Conservation (phyloP, 2,329 filamentous ascomycete species). For the Diatrype stigma region DNA sequence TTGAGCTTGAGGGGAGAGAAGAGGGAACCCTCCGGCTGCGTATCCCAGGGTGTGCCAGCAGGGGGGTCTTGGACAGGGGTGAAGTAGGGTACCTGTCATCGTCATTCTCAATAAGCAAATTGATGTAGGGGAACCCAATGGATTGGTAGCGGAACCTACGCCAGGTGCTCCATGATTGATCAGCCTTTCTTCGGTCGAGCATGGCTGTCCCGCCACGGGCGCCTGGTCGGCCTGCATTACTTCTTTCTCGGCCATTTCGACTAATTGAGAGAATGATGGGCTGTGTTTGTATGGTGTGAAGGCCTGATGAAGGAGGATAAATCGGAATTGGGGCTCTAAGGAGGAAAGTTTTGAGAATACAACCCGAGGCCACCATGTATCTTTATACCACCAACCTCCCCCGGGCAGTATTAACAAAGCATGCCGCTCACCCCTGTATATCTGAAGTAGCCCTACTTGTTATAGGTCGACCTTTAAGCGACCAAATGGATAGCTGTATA, state of each 20-base stretch:
- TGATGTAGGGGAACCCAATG: background rate
- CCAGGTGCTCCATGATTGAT: constrained; percentile 17
- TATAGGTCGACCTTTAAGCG: no score
- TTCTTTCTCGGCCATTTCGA: constrained; percentile 10
- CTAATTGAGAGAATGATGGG: background rate
- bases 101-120: background rate
- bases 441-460: no score
- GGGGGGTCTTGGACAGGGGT: constrained; percentile 18
- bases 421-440: no score
- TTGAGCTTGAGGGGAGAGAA: constrained; percentile 43
- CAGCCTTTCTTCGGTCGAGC: constrained; percentile 16
- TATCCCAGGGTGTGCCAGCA: constrained; percentile 11
- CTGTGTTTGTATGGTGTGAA: background rate
- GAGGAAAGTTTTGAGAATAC: no score
- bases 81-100: constrained; percentile 12
- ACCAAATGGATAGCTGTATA: no score
- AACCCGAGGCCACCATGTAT: no score
- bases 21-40: constrained; percentile 21
- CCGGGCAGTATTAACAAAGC: no score
- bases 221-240: constrained; percentile 17
- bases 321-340: background rate
- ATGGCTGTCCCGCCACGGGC: constrained; percentile 10
- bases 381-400: no score
- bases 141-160: constrained; percentile 7
- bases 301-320: background rate